phyloP scores from a whole-genome alignment of 176 grass and related monocot species.

The Eleusine coracana region DNA sequence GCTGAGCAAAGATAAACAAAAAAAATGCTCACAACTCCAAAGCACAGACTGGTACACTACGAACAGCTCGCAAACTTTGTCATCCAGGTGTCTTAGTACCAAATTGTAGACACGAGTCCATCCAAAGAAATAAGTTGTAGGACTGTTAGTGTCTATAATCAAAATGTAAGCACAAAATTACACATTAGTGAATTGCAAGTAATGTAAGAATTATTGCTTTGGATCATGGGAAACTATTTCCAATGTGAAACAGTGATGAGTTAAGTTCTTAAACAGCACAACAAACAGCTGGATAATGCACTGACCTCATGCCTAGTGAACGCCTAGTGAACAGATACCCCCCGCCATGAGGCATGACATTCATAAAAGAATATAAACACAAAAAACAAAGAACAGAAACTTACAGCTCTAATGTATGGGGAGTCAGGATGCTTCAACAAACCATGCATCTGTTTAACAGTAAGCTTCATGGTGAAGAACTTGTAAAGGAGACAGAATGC shows the following conservation, averaged over 20 bases:
- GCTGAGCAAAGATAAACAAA: conserved; percentile 44
- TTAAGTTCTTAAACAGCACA: conserved; percentile 14
- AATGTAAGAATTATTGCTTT: conserved; percentile 11
- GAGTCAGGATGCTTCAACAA: conserved; percentile 97
- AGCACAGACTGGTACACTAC: conserved; percentile 65
- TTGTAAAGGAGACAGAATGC: conserved; percentile 98
- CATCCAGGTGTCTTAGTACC: conserved; percentile 59
- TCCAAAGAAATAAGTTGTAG: conserved; percentile 49
- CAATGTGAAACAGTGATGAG: background rate
- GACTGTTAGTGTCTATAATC: conserved; percentile 53
- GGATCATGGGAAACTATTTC: background rate
- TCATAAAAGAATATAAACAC: background rate
- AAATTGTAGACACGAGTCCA: conserved; percentile 51
- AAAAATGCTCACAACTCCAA: conserved; percentile 69
- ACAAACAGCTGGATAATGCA: conserved; percentile 25
- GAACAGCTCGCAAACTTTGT: conserved; percentile 61
- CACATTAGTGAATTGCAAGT: conserved; percentile 15
- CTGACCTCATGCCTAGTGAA: background rate
- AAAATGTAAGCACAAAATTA: conserved; percentile 34
- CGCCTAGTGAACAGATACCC: background rate
- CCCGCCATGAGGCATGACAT: background rate
- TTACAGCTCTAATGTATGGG: conserved; percentile 96
- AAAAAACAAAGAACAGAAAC: conserved; percentile 35
- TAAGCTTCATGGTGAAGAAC: conserved; percentile 93
- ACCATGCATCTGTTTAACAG: conserved; percentile 93